Percentiles rank a stretch among this genome's conserved stretches.
phyloP scores from a whole-genome alignment of 768 basidiomycete genomes.

The Russula olivacea region DNA sequence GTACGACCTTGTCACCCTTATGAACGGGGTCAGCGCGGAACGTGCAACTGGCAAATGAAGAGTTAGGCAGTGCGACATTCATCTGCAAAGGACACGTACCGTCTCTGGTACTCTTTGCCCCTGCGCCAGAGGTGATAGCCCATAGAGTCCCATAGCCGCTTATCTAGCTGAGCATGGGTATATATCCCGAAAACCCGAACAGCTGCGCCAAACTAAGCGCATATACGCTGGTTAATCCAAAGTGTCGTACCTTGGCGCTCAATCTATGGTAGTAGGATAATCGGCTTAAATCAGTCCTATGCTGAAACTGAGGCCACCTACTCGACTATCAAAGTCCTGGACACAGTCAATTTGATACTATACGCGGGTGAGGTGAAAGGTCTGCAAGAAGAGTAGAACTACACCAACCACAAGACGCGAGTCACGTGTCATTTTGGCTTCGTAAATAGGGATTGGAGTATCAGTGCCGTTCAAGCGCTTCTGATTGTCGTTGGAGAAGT shows the following conservation, averaged over 20 bases:
- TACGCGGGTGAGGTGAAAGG: neutral
- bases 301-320: neutral
- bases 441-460: conserved; percentile 52
- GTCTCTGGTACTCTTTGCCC: conserved; percentile 48
- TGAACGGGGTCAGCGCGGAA: conserved; percentile 36
- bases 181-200: conserved; percentile 48
- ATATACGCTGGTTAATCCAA: neutral
- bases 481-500: conserved; percentile 65
- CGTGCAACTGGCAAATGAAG: conserved; percentile 37
- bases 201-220: conserved; percentile 29
- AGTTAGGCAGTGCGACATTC: neutral
- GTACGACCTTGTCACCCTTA: conserved; percentile 39
- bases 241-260: conserved; percentile 36
- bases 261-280: conserved; percentile 26
- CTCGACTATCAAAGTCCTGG: conserved; percentile 21
- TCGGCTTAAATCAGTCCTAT: neutral
- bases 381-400: neutral
- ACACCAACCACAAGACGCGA: conserved; percentile 22
- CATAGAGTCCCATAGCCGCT: conserved; percentile 43
- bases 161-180: conserved; percentile 42
- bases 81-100: conserved; percentile 33
- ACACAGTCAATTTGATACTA: conserved; percentile 29
- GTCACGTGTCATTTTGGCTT: conserved; percentile 55
- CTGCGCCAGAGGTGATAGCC: conserved; percentile 38
- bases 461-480: conserved; percentile 46